These are phyloP conservation scores for Lasiodiplodia citricola DNA, from an alignment of 2,329 filamentous ascomycete genomes.

Conservation along the genomic window DNA sequence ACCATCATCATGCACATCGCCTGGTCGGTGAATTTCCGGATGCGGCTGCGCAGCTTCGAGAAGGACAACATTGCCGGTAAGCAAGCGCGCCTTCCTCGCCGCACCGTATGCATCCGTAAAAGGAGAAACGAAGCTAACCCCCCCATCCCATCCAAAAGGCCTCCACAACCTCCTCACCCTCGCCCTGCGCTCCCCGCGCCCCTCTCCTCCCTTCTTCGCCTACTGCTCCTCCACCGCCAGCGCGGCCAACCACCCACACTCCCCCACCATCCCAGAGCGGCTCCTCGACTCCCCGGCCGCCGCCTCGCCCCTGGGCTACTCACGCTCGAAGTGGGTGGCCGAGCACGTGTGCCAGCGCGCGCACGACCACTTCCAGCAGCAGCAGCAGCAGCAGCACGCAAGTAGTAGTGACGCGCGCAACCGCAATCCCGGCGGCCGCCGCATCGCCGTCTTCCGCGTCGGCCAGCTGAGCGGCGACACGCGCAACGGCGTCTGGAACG, in stretches of 20 bases:
- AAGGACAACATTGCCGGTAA: conserved; percentile 55
- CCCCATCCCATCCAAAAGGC: conserved; percentile 28
- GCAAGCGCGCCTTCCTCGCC: neutral
- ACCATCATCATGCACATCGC: conserved; percentile 66
- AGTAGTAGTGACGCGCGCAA: conserved; percentile 38
- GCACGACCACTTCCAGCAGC: conserved; percentile 30
- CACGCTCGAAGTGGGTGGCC: conserved; percentile 61
- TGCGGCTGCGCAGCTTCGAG: conserved; percentile 61
- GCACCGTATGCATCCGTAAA: conserved; percentile 26
- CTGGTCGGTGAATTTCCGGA: conserved; percentile 69
- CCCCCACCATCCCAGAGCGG: conserved; percentile 43
- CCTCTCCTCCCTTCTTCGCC: conserved; percentile 45
- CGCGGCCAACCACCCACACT: conserved; percentile 40
- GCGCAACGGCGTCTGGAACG: conserved; percentile 37
- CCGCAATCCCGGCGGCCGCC: conserved; percentile 32
- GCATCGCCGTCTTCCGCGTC: conserved; percentile 46
- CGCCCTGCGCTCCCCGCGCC: conserved; percentile 41
- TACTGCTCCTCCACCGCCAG: conserved; percentile 62
- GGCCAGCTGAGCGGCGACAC: conserved; percentile 48
- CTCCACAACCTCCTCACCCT: conserved; percentile 57
- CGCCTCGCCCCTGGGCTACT: conserved; percentile 60
- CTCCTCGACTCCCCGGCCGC: conserved; percentile 49
- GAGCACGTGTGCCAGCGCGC: conserved; percentile 57
- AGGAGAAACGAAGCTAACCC: conserved; percentile 23
- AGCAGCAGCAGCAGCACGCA: neutral